These are phyloP conservation scores for Phylloporus rhodoxanthus DNA, from an alignment of 768 basidiomycete species.

Conservation along the genomic window DNA sequence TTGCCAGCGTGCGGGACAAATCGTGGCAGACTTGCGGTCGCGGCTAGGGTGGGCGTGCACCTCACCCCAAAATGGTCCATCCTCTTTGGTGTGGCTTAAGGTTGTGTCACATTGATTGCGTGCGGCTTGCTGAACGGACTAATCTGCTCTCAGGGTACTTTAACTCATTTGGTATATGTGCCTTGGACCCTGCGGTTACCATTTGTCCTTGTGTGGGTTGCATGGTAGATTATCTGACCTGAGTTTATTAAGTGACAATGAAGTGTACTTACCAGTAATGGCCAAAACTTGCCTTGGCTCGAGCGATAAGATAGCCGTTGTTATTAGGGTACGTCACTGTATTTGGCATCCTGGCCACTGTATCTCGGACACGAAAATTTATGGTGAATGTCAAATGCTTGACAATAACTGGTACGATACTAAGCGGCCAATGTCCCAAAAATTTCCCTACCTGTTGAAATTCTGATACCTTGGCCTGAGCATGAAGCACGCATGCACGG, in stretches of 20 bases:
- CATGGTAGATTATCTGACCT: not conserved
- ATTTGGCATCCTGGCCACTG: not conserved
- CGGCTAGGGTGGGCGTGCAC: not conserved
- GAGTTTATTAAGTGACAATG: not conserved
- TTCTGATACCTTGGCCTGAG: not conserved
- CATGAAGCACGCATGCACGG: not conserved
- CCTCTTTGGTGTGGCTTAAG: conserved; percentile 3
- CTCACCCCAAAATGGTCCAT: not conserved
- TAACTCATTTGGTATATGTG: not conserved
- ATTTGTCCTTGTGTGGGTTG: conserved; percentile 1
- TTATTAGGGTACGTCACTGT: not conserved
- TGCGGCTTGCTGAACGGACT: not conserved
- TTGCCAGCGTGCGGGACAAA: not conserved
- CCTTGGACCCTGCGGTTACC: not conserved
- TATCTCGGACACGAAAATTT: not conserved
- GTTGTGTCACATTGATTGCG: conserved; percentile 5
- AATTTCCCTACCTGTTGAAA: not conserved
- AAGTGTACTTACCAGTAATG: not conserved
- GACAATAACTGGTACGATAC: too few relatives aligned
- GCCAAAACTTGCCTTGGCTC: conserved; percentile 3
- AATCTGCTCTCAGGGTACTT: not conserved
- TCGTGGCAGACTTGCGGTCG: not conserved
- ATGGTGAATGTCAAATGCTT: too few relatives aligned
- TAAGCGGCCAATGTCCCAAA: not conserved
- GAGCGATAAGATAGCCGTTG: not conserved